Percentiles rank a stretch among this genome's conserved stretches.
These are phyloP conservation scores for Kwoniella dejecticola DNA, from an alignment of 768 basidiomycete genomes.

Conservation along the genomic window DNA sequence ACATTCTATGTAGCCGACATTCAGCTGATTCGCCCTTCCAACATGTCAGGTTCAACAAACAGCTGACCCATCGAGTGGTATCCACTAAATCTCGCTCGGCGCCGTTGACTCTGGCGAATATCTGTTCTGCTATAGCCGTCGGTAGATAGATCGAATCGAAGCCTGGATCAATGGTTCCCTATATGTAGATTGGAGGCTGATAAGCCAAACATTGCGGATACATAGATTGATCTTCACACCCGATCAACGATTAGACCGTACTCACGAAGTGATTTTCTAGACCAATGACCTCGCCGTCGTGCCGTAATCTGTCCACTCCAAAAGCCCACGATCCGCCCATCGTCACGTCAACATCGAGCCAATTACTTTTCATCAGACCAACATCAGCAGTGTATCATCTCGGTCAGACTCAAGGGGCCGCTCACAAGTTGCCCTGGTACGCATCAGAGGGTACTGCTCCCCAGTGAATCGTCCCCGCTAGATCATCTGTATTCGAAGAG, in stretches of 20 bases:
- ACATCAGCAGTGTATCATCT: background rate
- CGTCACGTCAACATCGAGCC: conserved; percentile 32
- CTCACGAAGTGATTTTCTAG: conserved; percentile 36
- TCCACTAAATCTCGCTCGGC: conserved; percentile 33
- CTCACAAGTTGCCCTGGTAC: conserved; percentile 51
- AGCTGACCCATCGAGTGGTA: conserved; percentile 47
- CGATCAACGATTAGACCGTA: background rate
- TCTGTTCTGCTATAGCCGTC: conserved; percentile 29
- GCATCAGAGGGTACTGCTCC: conserved; percentile 38
- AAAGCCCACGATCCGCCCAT: conserved; percentile 45
- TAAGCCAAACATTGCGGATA: background rate
- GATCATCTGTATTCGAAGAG: conserved; percentile 15
- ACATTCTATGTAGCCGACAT: conserved; percentile 36
- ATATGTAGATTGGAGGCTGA: background rate
- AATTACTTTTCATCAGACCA: conserved; percentile 51
- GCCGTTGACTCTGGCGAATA: conserved; percentile 34
- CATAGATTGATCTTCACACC: background rate
- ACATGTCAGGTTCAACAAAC: too few relatives aligned
- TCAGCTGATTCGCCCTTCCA: too few relatives aligned
- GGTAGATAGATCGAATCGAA: conserved; percentile 50
- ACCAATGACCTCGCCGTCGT: conserved; percentile 33
- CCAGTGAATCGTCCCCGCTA: conserved; percentile 51
- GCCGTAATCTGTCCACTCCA: conserved; percentile 31
- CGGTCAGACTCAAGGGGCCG: background rate
- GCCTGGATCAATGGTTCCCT: conserved; percentile 50